Percentiles rank a stretch among this genome's conserved stretches.
phyloP scores from a whole-genome alignment of 139 green algal species.

The Chlorella sorokiniana region DNA sequence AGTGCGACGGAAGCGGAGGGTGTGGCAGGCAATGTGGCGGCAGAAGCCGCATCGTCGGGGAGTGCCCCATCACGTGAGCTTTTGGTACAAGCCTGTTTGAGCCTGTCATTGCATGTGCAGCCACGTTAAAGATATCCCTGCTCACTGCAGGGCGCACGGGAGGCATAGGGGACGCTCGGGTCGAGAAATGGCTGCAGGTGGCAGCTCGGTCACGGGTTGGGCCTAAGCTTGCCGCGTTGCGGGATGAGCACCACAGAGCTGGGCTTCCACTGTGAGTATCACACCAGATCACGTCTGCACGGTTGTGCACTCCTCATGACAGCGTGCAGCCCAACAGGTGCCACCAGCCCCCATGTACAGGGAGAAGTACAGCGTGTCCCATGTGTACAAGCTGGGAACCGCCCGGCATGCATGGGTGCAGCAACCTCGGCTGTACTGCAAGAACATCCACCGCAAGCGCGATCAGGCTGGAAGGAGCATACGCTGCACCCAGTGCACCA shows the following conservation, averaged over 20 bases:
- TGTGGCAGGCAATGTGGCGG: too few relatives aligned
- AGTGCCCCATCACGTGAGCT: too few relatives aligned
- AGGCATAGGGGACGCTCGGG: not conserved
- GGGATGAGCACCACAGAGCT: not conserved
- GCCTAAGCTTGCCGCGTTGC: not conserved
- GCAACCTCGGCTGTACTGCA: not conserved
- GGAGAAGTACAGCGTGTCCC: conserved; percentile 5
- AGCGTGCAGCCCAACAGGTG: not conserved
- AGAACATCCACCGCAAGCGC: conserved; percentile 12
- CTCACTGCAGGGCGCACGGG: not conserved
- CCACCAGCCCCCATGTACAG: not conserved
- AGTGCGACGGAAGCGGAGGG: too few relatives aligned
- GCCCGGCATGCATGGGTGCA: not conserved
- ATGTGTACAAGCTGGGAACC: conserved; percentile 17
- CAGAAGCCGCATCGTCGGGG: too few relatives aligned
- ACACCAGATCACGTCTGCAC: not conserved
- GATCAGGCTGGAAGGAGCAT: not conserved
- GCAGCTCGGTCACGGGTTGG: not conserved
- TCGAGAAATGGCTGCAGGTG: not conserved
- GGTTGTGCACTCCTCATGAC: not conserved
- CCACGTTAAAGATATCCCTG: not conserved
- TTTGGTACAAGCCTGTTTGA: too few relatives aligned
- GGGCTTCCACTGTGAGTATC: conserved; percentile 8
- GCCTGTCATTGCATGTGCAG: not conserved
- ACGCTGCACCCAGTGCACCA: conserved; percentile 19